Percentiles rank a stretch among this genome's conserved stretches.
These are phyloP conservation scores for Auricularia cornea DNA, from an alignment of 768 basidiomycete species.

Conservation along the genomic window DNA sequence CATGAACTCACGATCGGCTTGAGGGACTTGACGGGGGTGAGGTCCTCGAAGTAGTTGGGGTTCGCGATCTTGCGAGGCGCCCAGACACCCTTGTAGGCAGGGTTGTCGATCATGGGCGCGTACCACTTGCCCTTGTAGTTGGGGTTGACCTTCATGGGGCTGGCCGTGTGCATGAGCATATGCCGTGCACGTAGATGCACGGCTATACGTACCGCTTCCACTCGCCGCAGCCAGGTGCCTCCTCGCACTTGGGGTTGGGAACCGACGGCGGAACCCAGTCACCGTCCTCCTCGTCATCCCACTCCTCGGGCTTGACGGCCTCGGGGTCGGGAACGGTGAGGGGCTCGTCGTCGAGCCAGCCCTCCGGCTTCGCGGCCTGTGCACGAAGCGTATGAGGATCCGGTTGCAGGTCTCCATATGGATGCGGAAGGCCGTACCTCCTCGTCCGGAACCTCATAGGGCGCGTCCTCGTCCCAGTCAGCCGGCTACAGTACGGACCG, in stretches of 20 bases:
- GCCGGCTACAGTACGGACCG: constrained; percentile 47
- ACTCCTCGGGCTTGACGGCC: constrained; percentile 94
- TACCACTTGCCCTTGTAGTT: constrained; percentile 98
- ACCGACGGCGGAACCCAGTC: constrained; percentile 93
- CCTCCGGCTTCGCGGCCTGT: constrained; percentile 64
- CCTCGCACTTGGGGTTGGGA: constrained; percentile 82
- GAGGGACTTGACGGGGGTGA: constrained; percentile 69
- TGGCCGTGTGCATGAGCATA: constrained; percentile 28
- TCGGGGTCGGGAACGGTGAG: constrained; percentile 83
- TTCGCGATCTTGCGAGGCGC: constrained; percentile 84
- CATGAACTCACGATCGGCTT: constrained; percentile 75
- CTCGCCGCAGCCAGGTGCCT: constrained; percentile 88
- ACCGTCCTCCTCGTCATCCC: constrained; percentile 99
- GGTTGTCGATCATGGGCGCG: constrained; percentile 92
- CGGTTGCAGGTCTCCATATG: too few species aligned
- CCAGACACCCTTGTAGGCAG: constrained; percentile 95
- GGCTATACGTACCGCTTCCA: constrained; percentile 62
- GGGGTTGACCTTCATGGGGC: constrained; percentile 81
- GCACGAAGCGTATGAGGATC: too few species aligned
- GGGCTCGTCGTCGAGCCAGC: constrained; percentile 91
- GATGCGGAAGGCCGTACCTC: constrained; percentile 39
- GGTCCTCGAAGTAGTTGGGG: constrained; percentile 86
- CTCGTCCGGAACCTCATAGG: constrained; percentile 82
- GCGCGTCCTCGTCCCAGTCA: constrained; percentile 98
- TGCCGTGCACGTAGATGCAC: neutral